phyloP scores from a whole-genome alignment of 139 green algal species.

The Dunaliella primolecta region DNA sequence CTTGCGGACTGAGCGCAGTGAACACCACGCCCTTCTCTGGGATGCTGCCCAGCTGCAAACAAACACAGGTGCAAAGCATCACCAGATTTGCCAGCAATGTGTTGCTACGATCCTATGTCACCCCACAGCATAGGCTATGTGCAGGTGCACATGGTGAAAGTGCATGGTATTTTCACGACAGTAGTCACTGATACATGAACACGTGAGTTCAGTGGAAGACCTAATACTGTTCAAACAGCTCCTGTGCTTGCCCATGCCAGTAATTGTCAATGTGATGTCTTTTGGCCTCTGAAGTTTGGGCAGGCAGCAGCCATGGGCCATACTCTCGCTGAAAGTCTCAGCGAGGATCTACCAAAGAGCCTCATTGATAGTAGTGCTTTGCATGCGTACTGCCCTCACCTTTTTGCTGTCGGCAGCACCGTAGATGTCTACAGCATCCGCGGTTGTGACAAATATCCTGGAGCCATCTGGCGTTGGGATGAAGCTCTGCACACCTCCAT shows the following conservation, averaged over 20 bases:
- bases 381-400: no score
- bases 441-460: conserved; percentile 1
- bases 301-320: no score
- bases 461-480: conserved; percentile 1
- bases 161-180: not conserved
- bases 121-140: not conserved
- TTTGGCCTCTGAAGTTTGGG: no score
- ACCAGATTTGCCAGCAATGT: not conserved
- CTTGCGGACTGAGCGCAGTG: conserved; percentile 38
- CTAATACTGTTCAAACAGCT: no score
- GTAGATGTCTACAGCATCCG: conserved; percentile 1
- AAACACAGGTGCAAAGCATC: not conserved
- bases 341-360: no score
- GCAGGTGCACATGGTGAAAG: not conserved
- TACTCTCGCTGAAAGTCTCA: no score
- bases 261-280: no score
- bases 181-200: not conserved
- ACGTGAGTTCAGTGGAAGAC: no score
- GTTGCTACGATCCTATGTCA: not conserved
- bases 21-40: conserved; percentile 35
- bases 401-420: conserved; percentile 1
- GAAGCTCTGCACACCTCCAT: conserved; percentile 2
- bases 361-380: no score
- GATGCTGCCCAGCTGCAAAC: conserved; percentile 14
- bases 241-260: no score